Evolutionary conservation across 441 rosid genomes (phyloP), one percentile per base, ranked within the genome.

Genomic region (Cnidoscolus chayamansa): DNA sequence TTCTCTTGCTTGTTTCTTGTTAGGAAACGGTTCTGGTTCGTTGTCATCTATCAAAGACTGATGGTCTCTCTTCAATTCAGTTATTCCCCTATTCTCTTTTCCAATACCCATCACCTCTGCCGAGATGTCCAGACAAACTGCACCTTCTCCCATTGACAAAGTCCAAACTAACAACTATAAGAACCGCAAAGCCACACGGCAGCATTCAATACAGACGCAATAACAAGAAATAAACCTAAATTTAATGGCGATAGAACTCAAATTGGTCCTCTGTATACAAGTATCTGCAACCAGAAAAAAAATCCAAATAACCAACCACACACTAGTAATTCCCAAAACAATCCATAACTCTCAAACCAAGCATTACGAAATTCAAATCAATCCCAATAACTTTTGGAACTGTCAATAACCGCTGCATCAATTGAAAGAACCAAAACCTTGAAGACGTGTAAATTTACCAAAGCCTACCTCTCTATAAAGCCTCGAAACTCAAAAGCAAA

Each of bases 1-100:
- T 61, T 94, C 97, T 76, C 82, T 88, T 0, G 82, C 90, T 71
- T 83, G 91, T 80, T 86, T 91, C 86, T 82, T 89, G 31, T 59
- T 75, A 1, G 84, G 84, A 72, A 64, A 74, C 7, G 73, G 47
- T 31, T 78, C 84, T 37, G 74, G 67, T 66, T 75, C 86, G 0
- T 56, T 32, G 8, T 68, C 73, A n/a, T 69, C 82, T 40, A 47
- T 81, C 32, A 77, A 49, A 65, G 32, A 77, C 47, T 81, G 72
- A 70, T 72, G 80, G 49, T 88, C 91, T 35, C 84, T 81, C 69
- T 83, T 87, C 84, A 81, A 78, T 69, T 87, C 92, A 54, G 59
- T 58, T 67, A 61, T 72, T 16, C 75, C 60, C 63, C 80, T 40
- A 62, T 69, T 81, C 57, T 63, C 86, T 32, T 72, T 67, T 60